Evolutionary conservation across 345 rosid genomes (phyloP), one percentile per base, ranked within the genome.

Genomic region (Citrus hindsii): DNA sequence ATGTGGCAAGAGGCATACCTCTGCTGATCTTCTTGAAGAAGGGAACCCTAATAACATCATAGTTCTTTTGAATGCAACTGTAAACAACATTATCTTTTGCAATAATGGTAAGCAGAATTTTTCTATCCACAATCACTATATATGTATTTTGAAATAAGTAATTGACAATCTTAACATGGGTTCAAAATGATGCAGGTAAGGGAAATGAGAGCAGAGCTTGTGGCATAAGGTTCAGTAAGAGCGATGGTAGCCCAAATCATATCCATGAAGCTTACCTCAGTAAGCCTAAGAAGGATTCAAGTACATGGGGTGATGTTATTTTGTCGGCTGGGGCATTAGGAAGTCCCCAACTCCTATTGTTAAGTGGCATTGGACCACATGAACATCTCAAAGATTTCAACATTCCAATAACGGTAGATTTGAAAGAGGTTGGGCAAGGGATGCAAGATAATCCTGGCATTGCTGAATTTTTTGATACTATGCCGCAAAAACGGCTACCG

Each of bases 251-350:
- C 83, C 63, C 82, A 60, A 73, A 76, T 75, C 83, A 79, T 69
- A 83, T 78, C 28, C 90, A 88, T 3, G 87, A 85, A 79, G 91
- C 88, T 69, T 87, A 86, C 71, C 92, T 90, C 27, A 88, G 81
- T 48, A 63, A 67, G 69, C 92, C 76, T 6, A 69, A 77, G 63
- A 82, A 84, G 63, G 80, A 84, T 56, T 78, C 81, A 18, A 71
- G 73, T 30, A 48, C 71, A 5, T 27, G 18, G 27, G 95, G 93
- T 0, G 97, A 92, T 51, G 93, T 91, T 67, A 92, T 93, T 59
- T 82, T 95, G 75, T 81, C 95, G 10, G 94, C 91, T 40, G 97
- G 95, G 13, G 88, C 97, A 73, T 58, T 92, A 77, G 94, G 95
- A 35, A 92, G 98, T 73, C 98, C 98, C 0, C 94, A 91, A 32